Conservation (phyloP, 805 yeast species). For the Wickerhamiella nectarea region DNA sequence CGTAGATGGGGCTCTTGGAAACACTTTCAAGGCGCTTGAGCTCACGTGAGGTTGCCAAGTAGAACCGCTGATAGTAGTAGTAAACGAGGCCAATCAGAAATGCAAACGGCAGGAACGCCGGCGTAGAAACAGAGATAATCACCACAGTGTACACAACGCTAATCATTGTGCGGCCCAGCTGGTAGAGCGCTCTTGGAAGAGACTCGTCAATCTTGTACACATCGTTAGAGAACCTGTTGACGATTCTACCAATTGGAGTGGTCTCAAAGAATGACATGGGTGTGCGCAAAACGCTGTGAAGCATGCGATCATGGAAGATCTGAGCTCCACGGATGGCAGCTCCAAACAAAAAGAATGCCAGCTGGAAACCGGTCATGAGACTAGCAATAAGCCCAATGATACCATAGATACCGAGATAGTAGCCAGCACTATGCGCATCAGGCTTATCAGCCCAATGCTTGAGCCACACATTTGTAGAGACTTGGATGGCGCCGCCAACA, state of each 20-base stretch:
- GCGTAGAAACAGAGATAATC: constrained; percentile 77
- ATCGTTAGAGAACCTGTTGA: constrained; percentile 84
- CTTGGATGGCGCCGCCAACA: constrained; percentile 38
- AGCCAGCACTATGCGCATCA: constrained; percentile 48
- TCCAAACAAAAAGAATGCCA: constrained; percentile 31
- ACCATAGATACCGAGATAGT: constrained; percentile 63
- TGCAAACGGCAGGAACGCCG: constrained; percentile 65
- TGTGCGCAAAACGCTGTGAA: constrained; percentile 57
- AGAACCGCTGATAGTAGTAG: constrained; percentile 55
- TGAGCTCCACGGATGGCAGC: constrained; percentile 65
- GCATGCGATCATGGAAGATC: constrained; percentile 58
- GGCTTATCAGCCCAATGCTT: constrained; percentile 96
- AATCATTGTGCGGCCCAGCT: constrained; percentile 27
- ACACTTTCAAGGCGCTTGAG: constrained; percentile 58
- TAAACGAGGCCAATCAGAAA: constrained; percentile 56
- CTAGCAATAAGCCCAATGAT: constrained; percentile 51
- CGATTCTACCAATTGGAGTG: constrained; percentile 83
- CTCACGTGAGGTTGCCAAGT: constrained; percentile 60
- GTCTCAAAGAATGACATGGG: constrained; percentile 95
- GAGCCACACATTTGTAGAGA: constrained; percentile 75
- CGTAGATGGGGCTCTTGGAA: constrained; percentile 63
- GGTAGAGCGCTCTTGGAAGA: constrained; percentile 29
- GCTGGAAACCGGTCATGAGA: constrained; percentile 45
- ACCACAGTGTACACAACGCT: constrained; percentile 46
- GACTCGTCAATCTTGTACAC: constrained; percentile 76